Evolutionary conservation across 2,329 filamentous ascomycete species (phyloP).

Genomic region (Niveomyces coronatus): DNA sequence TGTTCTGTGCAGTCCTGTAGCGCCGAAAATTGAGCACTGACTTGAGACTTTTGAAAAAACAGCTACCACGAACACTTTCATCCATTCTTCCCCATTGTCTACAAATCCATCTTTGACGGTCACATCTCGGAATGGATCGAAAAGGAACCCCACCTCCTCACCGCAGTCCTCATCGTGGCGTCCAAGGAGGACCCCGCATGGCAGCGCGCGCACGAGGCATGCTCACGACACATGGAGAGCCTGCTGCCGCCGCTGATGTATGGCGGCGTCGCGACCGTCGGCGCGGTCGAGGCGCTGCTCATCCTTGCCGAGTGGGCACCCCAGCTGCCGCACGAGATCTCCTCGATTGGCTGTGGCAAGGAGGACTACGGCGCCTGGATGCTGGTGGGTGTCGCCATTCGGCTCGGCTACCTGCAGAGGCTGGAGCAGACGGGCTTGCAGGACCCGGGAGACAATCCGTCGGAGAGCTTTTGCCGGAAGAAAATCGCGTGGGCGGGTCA

Average conservation of each 20-base stretch:
- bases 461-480: conserved; percentile 50
- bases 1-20: conserved; percentile 4
- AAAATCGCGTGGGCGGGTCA: conserved; percentile 56
- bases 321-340: conserved; percentile 50
- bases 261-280: conserved; percentile 55
- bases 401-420: conserved; percentile 59
- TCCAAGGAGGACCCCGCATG: conserved; percentile 60
- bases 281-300: conserved; percentile 59
- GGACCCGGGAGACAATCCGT: conserved; percentile 47
- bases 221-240: conserved; percentile 59
- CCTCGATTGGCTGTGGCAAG: conserved; percentile 58
- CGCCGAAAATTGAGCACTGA: no score
- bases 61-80: conserved; percentile 58
- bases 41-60: no score
- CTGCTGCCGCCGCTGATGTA: conserved; percentile 57
- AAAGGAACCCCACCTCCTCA: conserved; percentile 56
- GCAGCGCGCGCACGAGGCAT: conserved; percentile 52
- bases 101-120: conserved; percentile 44
- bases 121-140: conserved; percentile 45
- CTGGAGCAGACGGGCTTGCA: conserved; percentile 59
- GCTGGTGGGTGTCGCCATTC: conserved; percentile 60
- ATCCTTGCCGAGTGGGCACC: conserved; percentile 66
- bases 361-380: conserved; percentile 70
- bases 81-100: conserved; percentile 59
- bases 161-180: conserved; percentile 59